phyloP scores from a whole-genome alignment of 176 grass and related monocot genomes.

The Musa beccarii region DNA sequence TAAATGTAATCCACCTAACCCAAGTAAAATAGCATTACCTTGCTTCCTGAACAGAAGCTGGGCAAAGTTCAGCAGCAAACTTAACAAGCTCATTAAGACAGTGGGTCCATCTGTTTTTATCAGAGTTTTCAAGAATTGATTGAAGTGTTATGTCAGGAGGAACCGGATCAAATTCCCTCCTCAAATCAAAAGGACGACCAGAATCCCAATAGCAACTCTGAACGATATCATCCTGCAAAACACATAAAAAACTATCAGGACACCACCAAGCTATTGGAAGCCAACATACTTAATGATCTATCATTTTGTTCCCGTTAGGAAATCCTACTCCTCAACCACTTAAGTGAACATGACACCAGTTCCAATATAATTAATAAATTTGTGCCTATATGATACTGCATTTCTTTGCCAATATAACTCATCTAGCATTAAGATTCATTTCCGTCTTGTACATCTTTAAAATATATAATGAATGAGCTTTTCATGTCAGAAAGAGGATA shows the following conservation, averaged over 20 bases:
- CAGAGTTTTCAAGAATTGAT: slow-evolving; percentile 78
- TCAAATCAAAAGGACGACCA: slow-evolving; percentile 78
- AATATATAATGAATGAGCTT: too few relatives aligned
- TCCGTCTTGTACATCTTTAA: too few relatives aligned
- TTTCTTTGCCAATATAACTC: not conserved
- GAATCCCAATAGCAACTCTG: slow-evolving; percentile 98
- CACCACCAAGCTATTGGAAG: slow-evolving; percentile 11
- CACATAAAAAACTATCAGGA: not conserved
- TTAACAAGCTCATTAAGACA: slow-evolving; percentile 96
- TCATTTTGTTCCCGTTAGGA: not conserved
- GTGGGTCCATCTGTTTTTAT: slow-evolving; percentile 89
- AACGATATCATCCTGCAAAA: slow-evolving; percentile 93
- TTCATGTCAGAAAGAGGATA: not conserved
- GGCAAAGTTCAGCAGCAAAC: slow-evolving; percentile 88
- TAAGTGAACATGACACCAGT: not conserved
- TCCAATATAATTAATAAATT: not conserved
- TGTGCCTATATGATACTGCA: not conserved
- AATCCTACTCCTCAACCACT: not conserved
- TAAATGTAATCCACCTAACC: not conserved
- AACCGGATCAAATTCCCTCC: slow-evolving; percentile 83
- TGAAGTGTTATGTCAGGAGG: slow-evolving; percentile 89
- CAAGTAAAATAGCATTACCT: slow-evolving; percentile 48
- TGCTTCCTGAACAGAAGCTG: slow-evolving; percentile 74
- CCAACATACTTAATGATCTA: not conserved
- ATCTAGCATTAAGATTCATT: not conserved